Conservation (phyloP, 352 stramenopile species). For the Globisporangium orthogonon region DNA sequence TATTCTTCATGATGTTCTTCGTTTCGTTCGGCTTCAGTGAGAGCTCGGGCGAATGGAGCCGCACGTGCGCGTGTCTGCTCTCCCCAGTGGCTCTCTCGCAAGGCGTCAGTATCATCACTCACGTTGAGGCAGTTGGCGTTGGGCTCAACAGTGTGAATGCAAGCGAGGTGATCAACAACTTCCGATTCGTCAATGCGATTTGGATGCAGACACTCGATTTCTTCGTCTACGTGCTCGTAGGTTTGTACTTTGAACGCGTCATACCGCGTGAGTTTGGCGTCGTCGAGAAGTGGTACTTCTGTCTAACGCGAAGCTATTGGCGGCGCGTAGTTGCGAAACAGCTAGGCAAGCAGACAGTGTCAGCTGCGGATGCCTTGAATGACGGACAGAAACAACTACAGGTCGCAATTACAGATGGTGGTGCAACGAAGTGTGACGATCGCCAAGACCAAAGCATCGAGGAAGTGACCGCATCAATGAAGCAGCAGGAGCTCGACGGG, state of each 20-base stretch:
- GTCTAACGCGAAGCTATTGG: constrained; percentile 71
- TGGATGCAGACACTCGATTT: constrained; percentile 88
- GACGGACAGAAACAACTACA: background rate
- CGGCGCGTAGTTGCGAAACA: constrained; percentile 3
- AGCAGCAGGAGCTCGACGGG: constrained; percentile 42
- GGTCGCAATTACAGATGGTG: background rate
- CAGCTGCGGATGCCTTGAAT: background rate
- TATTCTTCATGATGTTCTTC: constrained; percentile 81
- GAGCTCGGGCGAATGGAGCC: constrained; percentile 19
- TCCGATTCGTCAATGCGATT: constrained; percentile 56
- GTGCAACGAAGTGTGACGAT: background rate
- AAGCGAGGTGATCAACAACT: constrained; percentile 28
- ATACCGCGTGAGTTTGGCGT: constrained; percentile 92
- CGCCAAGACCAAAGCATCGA: constrained; percentile 16
- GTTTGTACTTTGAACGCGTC: constrained; percentile 89
- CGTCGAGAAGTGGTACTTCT: constrained; percentile 88
- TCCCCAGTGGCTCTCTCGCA: constrained; percentile 68
- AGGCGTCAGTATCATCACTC: constrained; percentile 53
- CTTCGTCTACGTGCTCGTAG: constrained; percentile 81
- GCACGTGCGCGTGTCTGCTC: constrained; percentile 36
- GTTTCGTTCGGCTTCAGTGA: constrained; percentile 71
- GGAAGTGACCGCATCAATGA: constrained; percentile 25
- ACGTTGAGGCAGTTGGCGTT: constrained; percentile 43
- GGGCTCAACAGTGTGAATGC: constrained; percentile 37
- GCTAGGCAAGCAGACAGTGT: background rate